Evolutionary conservation across 2,329 filamentous ascomycete genomes (phyloP), one percentile per base, ranked within the genome.

Genomic region (Hirsutella thompsonii): DNA sequence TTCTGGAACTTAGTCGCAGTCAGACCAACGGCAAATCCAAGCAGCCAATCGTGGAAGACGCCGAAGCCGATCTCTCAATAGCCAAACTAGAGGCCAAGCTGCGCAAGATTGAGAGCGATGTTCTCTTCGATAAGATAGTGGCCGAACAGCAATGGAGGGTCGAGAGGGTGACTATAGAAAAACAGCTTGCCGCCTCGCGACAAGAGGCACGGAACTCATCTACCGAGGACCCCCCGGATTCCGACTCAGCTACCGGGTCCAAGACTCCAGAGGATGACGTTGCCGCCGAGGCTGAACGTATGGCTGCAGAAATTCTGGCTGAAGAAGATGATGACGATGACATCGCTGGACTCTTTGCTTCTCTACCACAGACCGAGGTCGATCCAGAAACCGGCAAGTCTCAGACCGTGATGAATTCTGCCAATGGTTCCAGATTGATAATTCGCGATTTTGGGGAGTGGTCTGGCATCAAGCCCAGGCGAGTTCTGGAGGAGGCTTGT

Each of bases 361-460:
- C 67, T 43, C 58, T 83, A 5, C 79, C 79, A 1, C 69, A 76
- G 20, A 71, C 67, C 49, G 76, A 81, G 51, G 66, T 76, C 5
- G 74, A 81, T 49, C 64, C 69, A 4, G 49, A 56, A 5, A 76
- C 72, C 8, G 76, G 76, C n/a, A 73, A 78, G 54, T 70, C 68
- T 2, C 68, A 60, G 30, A 79, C 68, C 0, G 70, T 73, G 33
- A 64, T 77, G 35, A 76, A 69, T 51, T 63, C 67, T 37, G 49
- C 64, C 41, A 59, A 74, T 47, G 71, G 76, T 2, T 56, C 64
- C 5, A 77, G 72, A 42, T 60, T 87, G 4, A 71, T 67, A 1
- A 72, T 94, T 38, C 72, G 84, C 35, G 83, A 95, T 52, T 95
- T 96, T 68, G 88, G 86, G 2, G 87, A 86, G 57, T 80, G 79